phyloP scores from a whole-genome alignment of 2,329 filamentous ascomycete species.

The Periconia digitata region DNA sequence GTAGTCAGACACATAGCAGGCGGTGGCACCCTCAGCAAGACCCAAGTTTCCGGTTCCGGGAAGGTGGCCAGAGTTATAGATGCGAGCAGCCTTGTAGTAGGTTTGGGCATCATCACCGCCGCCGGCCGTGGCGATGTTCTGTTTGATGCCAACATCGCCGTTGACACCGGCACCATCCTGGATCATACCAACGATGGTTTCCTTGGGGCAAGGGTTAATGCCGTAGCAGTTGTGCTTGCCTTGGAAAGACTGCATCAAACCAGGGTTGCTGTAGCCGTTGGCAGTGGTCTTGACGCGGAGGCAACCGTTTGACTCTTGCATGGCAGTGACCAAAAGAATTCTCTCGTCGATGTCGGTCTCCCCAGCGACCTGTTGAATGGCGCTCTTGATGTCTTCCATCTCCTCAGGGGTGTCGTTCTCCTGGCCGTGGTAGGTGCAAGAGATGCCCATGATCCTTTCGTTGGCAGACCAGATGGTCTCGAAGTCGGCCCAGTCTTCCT shows the following conservation, averaged over 20 bases:
- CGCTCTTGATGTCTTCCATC: conserved; percentile 40
- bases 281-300: conserved; percentile 48
- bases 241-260: conserved; percentile 50
- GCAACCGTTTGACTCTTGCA: conserved; percentile 53
- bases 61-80: conserved; percentile 54
- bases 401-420: conserved; percentile 45
- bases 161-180: conserved; percentile 49
- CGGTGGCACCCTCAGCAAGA: conserved; percentile 47
- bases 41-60: conserved; percentile 40
- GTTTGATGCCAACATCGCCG: conserved; percentile 47
- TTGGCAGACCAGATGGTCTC: conserved; percentile 41
- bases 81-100: conserved; percentile 52
- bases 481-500: conserved; percentile 39
- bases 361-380: conserved; percentile 37
- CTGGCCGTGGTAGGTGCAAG: conserved; percentile 39
- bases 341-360: conserved; percentile 41
- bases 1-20: conserved; percentile 56
- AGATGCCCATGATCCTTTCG: conserved; percentile 34
- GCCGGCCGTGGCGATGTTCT: conserved; percentile 37
- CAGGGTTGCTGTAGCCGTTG: conserved; percentile 47
- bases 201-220: conserved; percentile 43
- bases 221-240: conserved; percentile 35
- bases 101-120: conserved; percentile 35
- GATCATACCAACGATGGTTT: conserved; percentile 46
- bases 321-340: conserved; percentile 48